These are phyloP conservation scores for Rhynchosporium secalis DNA, from an alignment of 2,329 filamentous ascomycete genomes.

Conservation along the genomic window DNA sequence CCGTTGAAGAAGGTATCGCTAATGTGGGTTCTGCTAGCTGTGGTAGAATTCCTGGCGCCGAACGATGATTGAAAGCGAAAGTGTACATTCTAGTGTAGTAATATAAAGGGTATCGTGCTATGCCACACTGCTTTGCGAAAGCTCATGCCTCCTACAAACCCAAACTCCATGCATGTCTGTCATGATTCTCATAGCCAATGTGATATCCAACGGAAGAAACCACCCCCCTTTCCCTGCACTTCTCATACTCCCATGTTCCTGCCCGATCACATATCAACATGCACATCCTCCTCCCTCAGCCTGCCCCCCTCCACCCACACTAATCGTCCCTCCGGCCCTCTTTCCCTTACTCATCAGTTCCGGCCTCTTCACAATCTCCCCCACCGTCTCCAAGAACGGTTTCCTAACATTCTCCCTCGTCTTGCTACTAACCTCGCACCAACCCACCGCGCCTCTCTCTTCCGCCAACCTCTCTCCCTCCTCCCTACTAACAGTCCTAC, in stretches of 20 bases:
- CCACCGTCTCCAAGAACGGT: slow-evolving; percentile 54
- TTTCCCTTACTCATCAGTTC: slow-evolving; percentile 42
- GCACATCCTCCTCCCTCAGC: slow-evolving; percentile 30
- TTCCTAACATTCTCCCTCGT: slow-evolving; percentile 52
- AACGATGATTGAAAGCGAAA: slow-evolving; percentile 41
- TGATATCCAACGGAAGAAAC: slow-evolving; percentile 6
- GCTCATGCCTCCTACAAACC: slow-evolving; percentile 22
- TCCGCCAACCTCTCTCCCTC: slow-evolving; percentile 51
- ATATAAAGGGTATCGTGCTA: slow-evolving; percentile 36
- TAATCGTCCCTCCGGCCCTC: slow-evolving; percentile 32
- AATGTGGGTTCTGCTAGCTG: slow-evolving; percentile 46
- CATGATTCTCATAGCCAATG: slow-evolving; percentile 9
- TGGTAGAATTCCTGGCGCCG: slow-evolving; percentile 61
- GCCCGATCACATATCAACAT: slow-evolving; percentile 22
- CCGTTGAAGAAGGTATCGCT: slow-evolving; percentile 9
- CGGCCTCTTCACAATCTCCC: slow-evolving; percentile 49
- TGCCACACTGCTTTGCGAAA: slow-evolving; percentile 19
- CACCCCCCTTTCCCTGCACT: not conserved
- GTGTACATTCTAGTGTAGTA: slow-evolving; percentile 39
- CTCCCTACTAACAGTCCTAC: slow-evolving; percentile 48
- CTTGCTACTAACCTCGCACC: slow-evolving; percentile 56
- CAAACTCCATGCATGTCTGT: slow-evolving; percentile 16
- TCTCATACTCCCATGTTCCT: not conserved
- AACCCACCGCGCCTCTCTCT: slow-evolving; percentile 47
- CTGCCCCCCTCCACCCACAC: slow-evolving; percentile 26